Evolutionary conservation across 148 eudicot species (phyloP).

Genomic region (Agrostemma githago): DNA sequence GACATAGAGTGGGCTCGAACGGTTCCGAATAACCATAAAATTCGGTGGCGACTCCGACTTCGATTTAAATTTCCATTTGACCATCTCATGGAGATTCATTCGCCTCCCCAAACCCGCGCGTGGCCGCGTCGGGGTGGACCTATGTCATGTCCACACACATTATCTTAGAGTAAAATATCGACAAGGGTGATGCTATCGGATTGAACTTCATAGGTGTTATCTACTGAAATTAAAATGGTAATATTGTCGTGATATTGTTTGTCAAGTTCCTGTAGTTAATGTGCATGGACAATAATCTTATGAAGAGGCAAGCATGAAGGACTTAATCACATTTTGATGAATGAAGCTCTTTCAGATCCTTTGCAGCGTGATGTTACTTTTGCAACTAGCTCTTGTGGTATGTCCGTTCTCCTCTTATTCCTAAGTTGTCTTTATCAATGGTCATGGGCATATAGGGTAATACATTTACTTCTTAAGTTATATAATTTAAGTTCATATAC

Average conservation of each 20-base stretch:
- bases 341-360: neutral
- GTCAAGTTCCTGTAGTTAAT: neutral
- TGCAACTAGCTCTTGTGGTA: neutral
- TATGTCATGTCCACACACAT: too few relatives aligned
- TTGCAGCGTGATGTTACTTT: neutral
- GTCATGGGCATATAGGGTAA: neutral
- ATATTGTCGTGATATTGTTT: neutral
- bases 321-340: neutral
- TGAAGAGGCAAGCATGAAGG: neutral
- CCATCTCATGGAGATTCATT: too few relatives aligned
- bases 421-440: neutral
- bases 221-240: neutral
- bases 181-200: too few relatives aligned
- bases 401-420: neutral
- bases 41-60: too few relatives aligned
- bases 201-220: neutral
- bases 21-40: too few relatives aligned
- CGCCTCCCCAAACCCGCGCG: too few relatives aligned
- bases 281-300: conserved; percentile 6
- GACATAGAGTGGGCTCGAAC: too few relatives aligned
- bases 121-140: too few relatives aligned
- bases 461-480: neutral
- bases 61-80: too few relatives aligned
- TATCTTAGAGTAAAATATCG: too few relatives aligned
- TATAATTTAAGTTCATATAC: neutral